Conservation (phyloP, 768 basidiomycete species). For the Candolleomyces aberdarensis region DNA sequence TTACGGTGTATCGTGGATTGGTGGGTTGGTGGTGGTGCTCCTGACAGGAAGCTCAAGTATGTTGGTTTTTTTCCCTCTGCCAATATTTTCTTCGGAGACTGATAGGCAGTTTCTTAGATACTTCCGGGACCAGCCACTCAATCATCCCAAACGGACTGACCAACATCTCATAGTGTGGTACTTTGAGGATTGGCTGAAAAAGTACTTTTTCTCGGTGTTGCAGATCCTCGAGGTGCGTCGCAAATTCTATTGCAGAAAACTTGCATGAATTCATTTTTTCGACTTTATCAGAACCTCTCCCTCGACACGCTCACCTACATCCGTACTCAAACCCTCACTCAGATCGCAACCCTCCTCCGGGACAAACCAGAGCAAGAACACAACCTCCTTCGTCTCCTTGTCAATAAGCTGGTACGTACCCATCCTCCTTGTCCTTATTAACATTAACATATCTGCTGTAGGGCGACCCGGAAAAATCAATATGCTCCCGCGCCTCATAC, state of each 20-base stretch:
- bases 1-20: conserved; percentile 92
- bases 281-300: conserved; percentile 55
- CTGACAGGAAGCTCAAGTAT: conserved; percentile 81
- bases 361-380: conserved; percentile 98
- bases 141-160: conserved; percentile 62
- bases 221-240: conserved; percentile 80
- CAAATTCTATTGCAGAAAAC: background rate
- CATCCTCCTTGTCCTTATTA: background rate
- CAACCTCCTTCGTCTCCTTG: conserved; percentile 86
- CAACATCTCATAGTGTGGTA: conserved; percentile 77
- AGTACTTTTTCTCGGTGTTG: conserved; percentile 89
- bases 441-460: conserved; percentile 22
- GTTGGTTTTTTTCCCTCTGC: conserved; percentile 20
- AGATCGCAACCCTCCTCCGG: conserved; percentile 76
- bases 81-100: too few species aligned
- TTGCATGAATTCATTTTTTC: conserved; percentile 1
- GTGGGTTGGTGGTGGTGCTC: conserved; percentile 96
- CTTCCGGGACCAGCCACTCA: conserved; percentile 83
- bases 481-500: conserved; percentile 89
- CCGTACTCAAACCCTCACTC: conserved; percentile 75
- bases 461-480: conserved; percentile 86
- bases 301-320: conserved; percentile 87
- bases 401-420: conserved; percentile 82
- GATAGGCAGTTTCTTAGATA: conserved; percentile 48
- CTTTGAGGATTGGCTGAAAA: conserved; percentile 98